Base-by-base conservation (phyloP, 2,329 filamentous ascomycete species). In the Fusarium incarnatum region DNA sequence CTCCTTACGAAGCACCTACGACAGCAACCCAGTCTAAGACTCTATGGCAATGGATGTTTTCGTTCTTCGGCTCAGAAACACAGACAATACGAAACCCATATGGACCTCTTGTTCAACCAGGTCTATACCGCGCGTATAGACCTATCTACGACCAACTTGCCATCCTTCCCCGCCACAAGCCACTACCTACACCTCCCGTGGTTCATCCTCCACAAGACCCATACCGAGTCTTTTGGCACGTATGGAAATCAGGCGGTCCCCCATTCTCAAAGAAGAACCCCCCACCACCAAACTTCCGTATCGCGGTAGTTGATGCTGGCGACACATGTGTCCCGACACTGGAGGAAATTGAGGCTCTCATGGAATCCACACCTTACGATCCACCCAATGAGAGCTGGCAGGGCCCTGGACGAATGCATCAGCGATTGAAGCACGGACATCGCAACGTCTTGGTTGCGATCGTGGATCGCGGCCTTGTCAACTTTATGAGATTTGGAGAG, bases 381-480 rank as follows among this genome's bases (percentile, higher is more conserved):
- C 88, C 90, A 2, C 91, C 88, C 11, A 73, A 72, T 8, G 69
- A 76, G 54, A 69, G 74, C 5, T 77, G 76, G 75, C 77, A 78
- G 40, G 68, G 78, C 47, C 84, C 80, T 77, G 88, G 76, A 74
- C 83, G 77, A 77, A 80, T 94, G 70, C 96, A 97, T 77, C 88
- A 91, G 75, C 89, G 92, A 63, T 82, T 98, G 68, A 95, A 94
- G 80, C 90, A 97, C 75, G 96, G 94, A 3, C 90, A 91, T 78
- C 88, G 93, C 70, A 96, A 93, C 79, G 92, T 96, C 32, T 84
- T 98, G 34, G 79, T 99, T 25, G 96, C 94, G 0, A 88, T 98
- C 4, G 94, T 98, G 34, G 96, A 98, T 78, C 88, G 94, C 68
- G 96, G 96, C 0, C 86, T 98, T 23, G 91, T 94, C 47, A 98